Percentiles rank a stretch among this genome's conserved stretches.
phyloP scores from a whole-genome alignment of 768 basidiomycete species.

The Strobilomyces confusus region DNA sequence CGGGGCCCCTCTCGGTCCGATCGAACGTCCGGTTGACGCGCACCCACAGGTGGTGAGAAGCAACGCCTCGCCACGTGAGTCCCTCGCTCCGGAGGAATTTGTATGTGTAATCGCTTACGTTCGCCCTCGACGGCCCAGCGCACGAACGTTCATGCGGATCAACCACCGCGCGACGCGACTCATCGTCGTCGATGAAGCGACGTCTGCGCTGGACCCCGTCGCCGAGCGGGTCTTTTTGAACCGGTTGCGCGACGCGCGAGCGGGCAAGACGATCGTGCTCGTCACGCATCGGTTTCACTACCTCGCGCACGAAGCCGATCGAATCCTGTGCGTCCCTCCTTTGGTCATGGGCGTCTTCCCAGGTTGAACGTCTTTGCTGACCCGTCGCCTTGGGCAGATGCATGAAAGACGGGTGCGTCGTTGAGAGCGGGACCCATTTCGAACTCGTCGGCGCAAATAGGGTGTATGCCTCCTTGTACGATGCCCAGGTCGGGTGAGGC shows the following conservation, averaged over 20 bases:
- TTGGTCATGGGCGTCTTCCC: not conserved
- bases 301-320: slow-evolving; percentile 46
- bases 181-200: slow-evolving; percentile 56
- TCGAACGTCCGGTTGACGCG: not conserved
- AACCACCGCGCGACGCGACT: slow-evolving; percentile 36
- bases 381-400: slow-evolving; percentile 18
- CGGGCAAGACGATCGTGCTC: slow-evolving; percentile 51
- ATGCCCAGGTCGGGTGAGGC: slow-evolving; percentile 12
- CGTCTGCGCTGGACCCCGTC: slow-evolving; percentile 52
- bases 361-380: not conserved
- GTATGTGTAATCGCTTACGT: too few relatives aligned
- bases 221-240: slow-evolving; percentile 48
- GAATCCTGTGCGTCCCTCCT: slow-evolving; percentile 43
- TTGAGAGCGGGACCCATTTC: slow-evolving; percentile 31
- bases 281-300: slow-evolving; percentile 55
- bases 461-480: slow-evolving; percentile 28
- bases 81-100: too few relatives aligned
- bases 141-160: slow-evolving; percentile 43
- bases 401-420: slow-evolving; percentile 29
- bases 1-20: not conserved
- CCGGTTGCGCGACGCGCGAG: slow-evolving; percentile 33
- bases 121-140: too few relatives aligned
- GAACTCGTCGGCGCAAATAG: slow-evolving; percentile 23
- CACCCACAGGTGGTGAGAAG: slow-evolving; percentile 37
- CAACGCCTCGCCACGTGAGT: slow-evolving; percentile 50